Base-by-base conservation (phyloP, 2,329 filamentous ascomycete species). In the Bipolaris zeicola region DNA sequence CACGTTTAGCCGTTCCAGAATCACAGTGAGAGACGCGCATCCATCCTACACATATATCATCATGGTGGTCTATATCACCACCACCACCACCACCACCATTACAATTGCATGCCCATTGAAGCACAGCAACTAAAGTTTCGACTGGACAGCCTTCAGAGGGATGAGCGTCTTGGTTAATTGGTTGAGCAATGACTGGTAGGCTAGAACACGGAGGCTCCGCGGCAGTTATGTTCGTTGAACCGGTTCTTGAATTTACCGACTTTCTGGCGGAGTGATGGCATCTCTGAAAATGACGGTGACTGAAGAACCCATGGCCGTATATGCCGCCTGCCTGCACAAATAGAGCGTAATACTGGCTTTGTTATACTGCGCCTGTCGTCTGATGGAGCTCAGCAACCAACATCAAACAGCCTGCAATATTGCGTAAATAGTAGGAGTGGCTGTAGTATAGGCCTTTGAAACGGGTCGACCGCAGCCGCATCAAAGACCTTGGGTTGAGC, bases 401-500 rank as follows among this genome's bases (percentile, higher is more conserved):
- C 43, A 48, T 5, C 18, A 7, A 34, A 22, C 26, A 16, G 24
- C 28, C 22, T 61, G 18, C 31, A 20, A 44, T 39, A 42, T 50
- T 31, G 49, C 36, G 51, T 44, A 53, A 37, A 55, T 43, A 48
- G 31, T 37, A 50, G 11, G n/a, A 43, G 38, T 60, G 48, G 53
- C 50, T 48, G 51, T 50, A 57, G 20, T 39, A 33, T 38, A 51
- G 28, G 20, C 28, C 31, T 41, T 38, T 63, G 61, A 62, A 65
- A 63, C 54, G 43, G 55, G 22, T 47, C 51, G 52, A 55, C 28
- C 41, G 47, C 61, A 65, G 47, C 61, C 63, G 54, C 45, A 57
- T 58, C 58, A 63, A 65, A 65, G 62, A 52, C 52, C 45, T 52
- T 55, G 55, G 43, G 54, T 37, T 44, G 52, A 45, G 54, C 57